Evolutionary conservation across 169 alveolate genomes (phyloP).

Genomic region (Theileria annulata): DNA sequence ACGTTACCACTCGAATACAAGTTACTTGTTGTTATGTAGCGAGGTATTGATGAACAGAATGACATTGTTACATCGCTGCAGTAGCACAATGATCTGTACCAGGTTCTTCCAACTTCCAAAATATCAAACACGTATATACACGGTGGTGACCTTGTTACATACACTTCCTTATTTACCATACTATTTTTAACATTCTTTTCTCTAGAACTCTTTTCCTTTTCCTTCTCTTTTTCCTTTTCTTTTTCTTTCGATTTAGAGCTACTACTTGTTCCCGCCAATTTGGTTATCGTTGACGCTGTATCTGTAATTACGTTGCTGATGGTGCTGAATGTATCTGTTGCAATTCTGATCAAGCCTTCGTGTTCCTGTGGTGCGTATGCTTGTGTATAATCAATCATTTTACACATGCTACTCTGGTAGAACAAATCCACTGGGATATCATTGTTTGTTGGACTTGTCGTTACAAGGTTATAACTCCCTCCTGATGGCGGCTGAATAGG

Average conservation of each 20-base stretch:
- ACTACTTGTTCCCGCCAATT: slow-evolving; percentile 27
- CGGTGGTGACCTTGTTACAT: slow-evolving; percentile 64
- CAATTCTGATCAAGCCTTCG: slow-evolving; percentile 38
- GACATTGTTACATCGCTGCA: slow-evolving; percentile 69
- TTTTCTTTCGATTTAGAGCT: slow-evolving; percentile 36
- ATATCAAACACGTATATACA: slow-evolving; percentile 70
- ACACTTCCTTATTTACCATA: slow-evolving; percentile 65
- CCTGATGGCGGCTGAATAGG: neutral
- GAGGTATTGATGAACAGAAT: slow-evolving; percentile 56
- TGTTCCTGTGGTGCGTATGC: slow-evolving; percentile 54
- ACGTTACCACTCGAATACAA: neutral
- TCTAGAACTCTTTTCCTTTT: slow-evolving; percentile 19
- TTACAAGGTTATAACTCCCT: neutral
- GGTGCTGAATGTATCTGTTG: slow-evolving; percentile 52
- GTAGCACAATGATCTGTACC: slow-evolving; percentile 73
- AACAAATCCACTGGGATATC: slow-evolving; percentile 39
- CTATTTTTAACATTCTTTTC: slow-evolving; percentile 30
- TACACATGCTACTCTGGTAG: slow-evolving; percentile 38
- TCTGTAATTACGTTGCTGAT: slow-evolving; percentile 57
- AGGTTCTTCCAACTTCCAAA: slow-evolving; percentile 70
- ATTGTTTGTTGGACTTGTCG: neutral
- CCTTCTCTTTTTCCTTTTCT: slow-evolving; percentile 29
- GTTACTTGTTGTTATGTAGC: slow-evolving; percentile 40
- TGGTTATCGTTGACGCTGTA: slow-evolving; percentile 60
- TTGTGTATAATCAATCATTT: slow-evolving; percentile 46